Evolutionary conservation across 2,329 filamentous ascomycete genomes (phyloP).

Genomic region (Colletotrichum chrysophilum): DNA sequence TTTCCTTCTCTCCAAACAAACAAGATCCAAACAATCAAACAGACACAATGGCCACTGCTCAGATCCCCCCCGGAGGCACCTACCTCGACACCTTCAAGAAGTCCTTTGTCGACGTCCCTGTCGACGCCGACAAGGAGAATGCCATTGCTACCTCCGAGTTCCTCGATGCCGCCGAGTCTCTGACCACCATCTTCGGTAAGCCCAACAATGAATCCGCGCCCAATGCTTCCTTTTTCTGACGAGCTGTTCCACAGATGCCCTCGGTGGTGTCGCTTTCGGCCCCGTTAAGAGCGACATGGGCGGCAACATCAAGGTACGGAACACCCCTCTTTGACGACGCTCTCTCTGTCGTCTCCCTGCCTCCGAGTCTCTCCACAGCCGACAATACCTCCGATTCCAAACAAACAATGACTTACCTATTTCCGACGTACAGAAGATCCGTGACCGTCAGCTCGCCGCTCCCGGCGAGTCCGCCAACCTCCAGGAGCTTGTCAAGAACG

Average conservation of each 20-base stretch:
- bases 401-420: background rate
- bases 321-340: background rate
- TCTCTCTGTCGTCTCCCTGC: background rate
- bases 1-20: background rate
- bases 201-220: background rate
- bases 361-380: background rate
- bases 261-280: conserved; percentile 78
- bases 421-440: conserved; percentile 74
- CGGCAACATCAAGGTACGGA: conserved; percentile 84
- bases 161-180: conserved; percentile 86
- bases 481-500: conserved; percentile 84
- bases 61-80: conserved; percentile 70
- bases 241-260: conserved; percentile 51
- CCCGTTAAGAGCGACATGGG: conserved; percentile 91
- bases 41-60: conserved; percentile 56
- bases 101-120: conserved; percentile 83
- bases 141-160: conserved; percentile 85
- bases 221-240: background rate
- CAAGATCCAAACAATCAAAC: conserved; percentile 1
- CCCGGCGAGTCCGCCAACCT: conserved; percentile 82
- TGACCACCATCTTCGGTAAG: conserved; percentile 85
- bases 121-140: conserved; percentile 76
- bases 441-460: conserved; percentile 78
- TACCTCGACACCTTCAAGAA: conserved; percentile 86
- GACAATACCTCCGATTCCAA: background rate